Percentiles rank a stretch among this genome's conserved stretches.
phyloP scores from a whole-genome alignment of 2,329 filamentous ascomycete species.

The Xylariaceae sp. region DNA sequence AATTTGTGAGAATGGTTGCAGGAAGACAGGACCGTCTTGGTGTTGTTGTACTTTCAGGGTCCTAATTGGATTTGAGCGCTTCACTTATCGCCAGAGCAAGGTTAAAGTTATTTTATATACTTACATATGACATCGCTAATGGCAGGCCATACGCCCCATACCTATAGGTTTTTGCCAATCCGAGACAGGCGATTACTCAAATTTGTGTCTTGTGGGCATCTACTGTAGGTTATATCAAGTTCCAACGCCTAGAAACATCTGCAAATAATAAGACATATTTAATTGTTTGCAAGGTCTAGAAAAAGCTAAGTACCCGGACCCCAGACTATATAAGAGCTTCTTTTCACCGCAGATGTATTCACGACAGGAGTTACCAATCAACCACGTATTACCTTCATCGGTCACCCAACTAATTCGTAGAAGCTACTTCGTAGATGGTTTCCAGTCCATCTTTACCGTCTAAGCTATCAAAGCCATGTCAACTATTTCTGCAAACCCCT shows the following conservation, averaged over 20 bases:
- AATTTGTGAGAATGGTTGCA: neutral
- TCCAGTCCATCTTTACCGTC: neutral
- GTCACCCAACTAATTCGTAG: neutral
- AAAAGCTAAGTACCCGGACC: conserved; percentile 3
- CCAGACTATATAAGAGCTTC: conserved; percentile 6
- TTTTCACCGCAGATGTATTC: conserved; percentile 7
- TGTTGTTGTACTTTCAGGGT: neutral
- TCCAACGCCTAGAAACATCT: neutral
- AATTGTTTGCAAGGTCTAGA: conserved; percentile 18
- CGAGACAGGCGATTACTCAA: neutral
- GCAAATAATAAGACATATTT: neutral
- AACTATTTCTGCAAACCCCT: neutral
- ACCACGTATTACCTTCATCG: neutral
- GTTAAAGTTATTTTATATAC: too few relatives aligned
- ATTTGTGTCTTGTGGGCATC: neutral
- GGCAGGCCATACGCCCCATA: too few relatives aligned
- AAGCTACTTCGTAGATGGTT: neutral
- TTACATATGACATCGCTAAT: too few relatives aligned
- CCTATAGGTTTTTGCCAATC: neutral
- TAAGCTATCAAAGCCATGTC: neutral
- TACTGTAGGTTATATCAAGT: neutral
- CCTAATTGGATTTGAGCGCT: neutral
- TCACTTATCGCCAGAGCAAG: neutral
- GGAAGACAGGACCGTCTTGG: neutral
- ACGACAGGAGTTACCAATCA: neutral